Base-by-base conservation (phyloP, 129 eudicot genomes). In the Artemisia argyi region DNA sequence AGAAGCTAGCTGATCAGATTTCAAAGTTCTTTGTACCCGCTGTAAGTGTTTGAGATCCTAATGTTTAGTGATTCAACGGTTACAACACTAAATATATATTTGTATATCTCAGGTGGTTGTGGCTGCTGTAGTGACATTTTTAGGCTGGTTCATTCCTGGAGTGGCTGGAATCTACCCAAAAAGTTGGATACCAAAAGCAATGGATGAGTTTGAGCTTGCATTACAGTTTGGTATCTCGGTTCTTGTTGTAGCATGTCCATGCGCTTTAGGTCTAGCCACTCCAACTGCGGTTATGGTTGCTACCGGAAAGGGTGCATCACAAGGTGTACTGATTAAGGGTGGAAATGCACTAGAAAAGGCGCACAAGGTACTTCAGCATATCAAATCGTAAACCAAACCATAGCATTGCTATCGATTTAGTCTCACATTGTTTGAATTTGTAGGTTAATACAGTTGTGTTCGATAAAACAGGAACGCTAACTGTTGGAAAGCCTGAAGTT, bases 201-300 rank as follows among this genome's bases (percentile, higher is more conserved):
- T 95, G 99, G 97, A 95, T 60, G 96, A 73, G 28, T 95, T 95
- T 68, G 96, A 95, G 80, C 95, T 91, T 30, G 97, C 99, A 4
- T 75, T 95, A 76, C 97, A 95, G 84, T 95, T 95, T 82, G 88
- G 86, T 16, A 91, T 95, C 13, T 91, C 99, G 14, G 99, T 95
- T n/a, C 74, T 95, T 57, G 99, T 95, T 76, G 96, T 95, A 76
- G 99, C 99, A 55, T 95, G 99, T 75, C 99, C 99, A 6, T 95
- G 99, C 83, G 99, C 99, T 32, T 73, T 95, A 53, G 99, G 99
- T 67, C 85, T 95, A 70, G 97, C 99, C 65, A 95, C 99, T 72
- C 99, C 99, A 32, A 95, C 97, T 1, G 99, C 99, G 0, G 86
- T 95, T 55, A 95, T 95, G 99, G 99, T 95, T 51, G 97, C 99